Percentiles rank a stretch among this genome's conserved stretches.
Evolutionary conservation across 305 asterid species (phyloP).

Genomic region (Euphrasia arctica): DNA sequence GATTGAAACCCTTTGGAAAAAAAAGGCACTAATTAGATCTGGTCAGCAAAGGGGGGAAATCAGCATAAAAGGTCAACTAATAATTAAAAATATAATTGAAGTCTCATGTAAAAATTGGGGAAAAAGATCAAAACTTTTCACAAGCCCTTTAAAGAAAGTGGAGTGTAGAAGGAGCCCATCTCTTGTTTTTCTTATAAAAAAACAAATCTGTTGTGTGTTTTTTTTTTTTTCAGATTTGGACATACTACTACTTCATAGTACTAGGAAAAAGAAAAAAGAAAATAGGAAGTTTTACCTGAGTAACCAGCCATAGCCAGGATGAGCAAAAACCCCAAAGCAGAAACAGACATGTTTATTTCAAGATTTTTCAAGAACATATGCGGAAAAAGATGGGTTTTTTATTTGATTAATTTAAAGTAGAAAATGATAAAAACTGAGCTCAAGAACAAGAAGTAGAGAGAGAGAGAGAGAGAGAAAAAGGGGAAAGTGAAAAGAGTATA

Average conservation of each 20-base stretch:
- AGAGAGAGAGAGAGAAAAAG: slow-evolving; percentile 19
- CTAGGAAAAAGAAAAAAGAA: background rate
- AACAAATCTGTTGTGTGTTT: background rate
- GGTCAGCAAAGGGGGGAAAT: background rate
- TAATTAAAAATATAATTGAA: background rate
- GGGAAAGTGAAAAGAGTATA: slow-evolving; percentile 13
- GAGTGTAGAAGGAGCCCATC: slow-evolving; percentile 5
- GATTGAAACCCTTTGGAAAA: background rate
- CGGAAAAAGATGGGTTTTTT: slow-evolving; percentile 21
- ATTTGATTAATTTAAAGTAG: background rate
- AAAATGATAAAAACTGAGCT: slow-evolving; percentile 4
- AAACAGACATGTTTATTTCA: slow-evolving; percentile 45
- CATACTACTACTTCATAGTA: background rate
- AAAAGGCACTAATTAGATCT: slow-evolving; percentile 16
- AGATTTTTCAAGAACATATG: slow-evolving; percentile 24
- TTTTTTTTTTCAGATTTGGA: background rate
- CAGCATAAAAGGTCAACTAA: background rate
- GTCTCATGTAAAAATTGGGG: background rate
- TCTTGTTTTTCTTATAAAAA: background rate
- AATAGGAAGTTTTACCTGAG: slow-evolving; percentile 46
- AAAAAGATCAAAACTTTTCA: slow-evolving; percentile 33
- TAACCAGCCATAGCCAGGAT: slow-evolving; percentile 49
- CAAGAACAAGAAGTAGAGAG: background rate
- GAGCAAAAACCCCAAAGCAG: slow-evolving; percentile 38
- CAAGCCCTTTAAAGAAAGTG: slow-evolving; percentile 28